Conservation (phyloP, 139 green algal genomes). For the Microglena sp. region DNA sequence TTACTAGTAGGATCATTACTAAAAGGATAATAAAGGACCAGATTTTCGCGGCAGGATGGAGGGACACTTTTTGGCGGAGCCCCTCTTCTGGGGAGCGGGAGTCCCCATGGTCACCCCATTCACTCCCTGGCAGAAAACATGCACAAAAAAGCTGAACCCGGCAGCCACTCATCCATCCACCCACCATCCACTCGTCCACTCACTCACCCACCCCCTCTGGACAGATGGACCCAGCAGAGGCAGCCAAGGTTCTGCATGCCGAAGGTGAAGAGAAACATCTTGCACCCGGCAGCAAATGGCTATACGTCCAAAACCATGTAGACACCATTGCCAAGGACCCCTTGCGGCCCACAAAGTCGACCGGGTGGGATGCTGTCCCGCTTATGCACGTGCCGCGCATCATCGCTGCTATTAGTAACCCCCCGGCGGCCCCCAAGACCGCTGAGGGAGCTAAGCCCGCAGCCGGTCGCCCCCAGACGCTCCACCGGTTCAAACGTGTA, state of each 20-base stretch:
- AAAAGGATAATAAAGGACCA: too few relatives aligned
- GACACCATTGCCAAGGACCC: slow-evolving; percentile 24
- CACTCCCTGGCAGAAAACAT: too few relatives aligned
- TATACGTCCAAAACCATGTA: slow-evolving; percentile 23
- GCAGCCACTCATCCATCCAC: too few relatives aligned
- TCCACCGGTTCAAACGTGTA: slow-evolving; percentile 33
- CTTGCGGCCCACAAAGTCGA: slow-evolving; percentile 11
- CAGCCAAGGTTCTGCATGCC: neutral
- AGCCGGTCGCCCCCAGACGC: slow-evolving; percentile 9
- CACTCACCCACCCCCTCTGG: neutral
- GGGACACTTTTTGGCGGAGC: too few relatives aligned
- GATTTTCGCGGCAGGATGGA: too few relatives aligned
- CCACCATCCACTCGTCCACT: neutral
- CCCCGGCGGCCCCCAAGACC: slow-evolving; percentile 17
- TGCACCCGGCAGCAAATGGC: slow-evolving; percentile 11
- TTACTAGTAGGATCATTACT: too few relatives aligned
- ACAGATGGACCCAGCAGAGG: slow-evolving; percentile 1
- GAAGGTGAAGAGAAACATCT: neutral
- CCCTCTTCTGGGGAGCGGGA: too few relatives aligned
- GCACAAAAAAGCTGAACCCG: too few relatives aligned
- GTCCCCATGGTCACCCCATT: too few relatives aligned
- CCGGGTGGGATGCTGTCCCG: slow-evolving; percentile 19
- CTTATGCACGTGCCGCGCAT: slow-evolving; percentile 35
- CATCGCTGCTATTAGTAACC: slow-evolving; percentile 30
- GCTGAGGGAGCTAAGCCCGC: neutral